phyloP scores from a whole-genome alignment of 2,329 filamentous ascomycete species.

The Fusarium udum region DNA sequence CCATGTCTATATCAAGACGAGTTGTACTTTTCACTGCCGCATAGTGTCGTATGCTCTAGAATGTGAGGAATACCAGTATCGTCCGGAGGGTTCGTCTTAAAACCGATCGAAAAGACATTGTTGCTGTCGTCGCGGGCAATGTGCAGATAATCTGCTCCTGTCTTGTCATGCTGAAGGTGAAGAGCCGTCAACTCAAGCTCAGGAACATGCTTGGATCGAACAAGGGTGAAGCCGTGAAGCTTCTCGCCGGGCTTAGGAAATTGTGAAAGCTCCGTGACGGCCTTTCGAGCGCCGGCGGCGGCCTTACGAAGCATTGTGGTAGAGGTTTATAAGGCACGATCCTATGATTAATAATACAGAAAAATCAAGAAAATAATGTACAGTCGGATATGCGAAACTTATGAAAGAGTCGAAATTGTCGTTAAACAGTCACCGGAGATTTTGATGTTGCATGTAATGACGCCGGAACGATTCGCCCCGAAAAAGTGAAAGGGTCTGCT shows the following conservation, averaged over 20 bases:
- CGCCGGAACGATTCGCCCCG: constrained; percentile 32
- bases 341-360: constrained; percentile 34
- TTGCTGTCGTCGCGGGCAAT: constrained; percentile 95
- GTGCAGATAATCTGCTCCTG: constrained; percentile 94
- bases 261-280: constrained; percentile 78
- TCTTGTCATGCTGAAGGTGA: constrained; percentile 92
- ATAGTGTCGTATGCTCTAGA: constrained; percentile 95
- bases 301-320: constrained; percentile 62
- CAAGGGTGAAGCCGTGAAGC: constrained; percentile 91
- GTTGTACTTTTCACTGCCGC: constrained; percentile 87
- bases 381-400: constrained; percentile 7
- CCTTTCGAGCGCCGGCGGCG: constrained; percentile 63
- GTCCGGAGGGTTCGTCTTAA: constrained; percentile 98
- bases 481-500: constrained; percentile 31
- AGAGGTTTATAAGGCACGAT: background rate
- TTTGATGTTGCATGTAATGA: constrained; percentile 41
- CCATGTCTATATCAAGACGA: background rate
- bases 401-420: constrained; percentile 14
- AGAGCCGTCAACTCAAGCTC: constrained; percentile 93
- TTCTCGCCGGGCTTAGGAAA: constrained; percentile 84
- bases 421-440: constrained; percentile 32
- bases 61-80: constrained; percentile 97
- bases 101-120: constrained; percentile 99
- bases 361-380: constrained; percentile 26
- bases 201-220: constrained; percentile 89